Evolutionary conservation across 2,329 filamentous ascomycete genomes (phyloP).

Genomic region (Penicillium italicum): DNA sequence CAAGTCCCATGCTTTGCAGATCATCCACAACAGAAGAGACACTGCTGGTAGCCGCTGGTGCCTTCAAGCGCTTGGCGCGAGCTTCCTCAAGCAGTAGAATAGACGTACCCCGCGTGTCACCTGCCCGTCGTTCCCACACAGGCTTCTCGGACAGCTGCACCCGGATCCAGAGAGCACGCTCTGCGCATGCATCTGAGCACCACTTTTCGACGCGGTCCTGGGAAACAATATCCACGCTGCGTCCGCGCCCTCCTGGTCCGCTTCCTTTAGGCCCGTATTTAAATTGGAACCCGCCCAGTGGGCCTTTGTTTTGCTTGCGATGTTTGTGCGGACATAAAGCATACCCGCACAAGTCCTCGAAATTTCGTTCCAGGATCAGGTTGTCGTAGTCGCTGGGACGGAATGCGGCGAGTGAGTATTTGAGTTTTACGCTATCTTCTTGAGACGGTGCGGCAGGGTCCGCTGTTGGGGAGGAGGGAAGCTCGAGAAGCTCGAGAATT

Average conservation of each 20-base stretch:
- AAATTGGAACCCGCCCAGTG: slow-evolving; percentile 63
- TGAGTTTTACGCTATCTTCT: slow-evolving; percentile 63
- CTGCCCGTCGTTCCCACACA: slow-evolving; percentile 72
- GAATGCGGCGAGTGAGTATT: slow-evolving; percentile 65
- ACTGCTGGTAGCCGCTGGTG: slow-evolving; percentile 20
- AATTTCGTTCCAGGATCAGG: slow-evolving; percentile 83
- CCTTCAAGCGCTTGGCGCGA: slow-evolving; percentile 20
- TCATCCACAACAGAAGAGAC: slow-evolving; percentile 22
- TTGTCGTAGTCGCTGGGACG: slow-evolving; percentile 87
- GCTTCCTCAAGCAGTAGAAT: slow-evolving; percentile 67
- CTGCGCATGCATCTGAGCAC: slow-evolving; percentile 78
- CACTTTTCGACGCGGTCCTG: slow-evolving; percentile 74
- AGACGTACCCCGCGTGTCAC: slow-evolving; percentile 42
- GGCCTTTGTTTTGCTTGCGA: slow-evolving; percentile 51
- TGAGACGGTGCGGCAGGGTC: slow-evolving; percentile 53
- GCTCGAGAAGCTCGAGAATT: slow-evolving; percentile 67
- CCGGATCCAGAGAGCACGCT: slow-evolving; percentile 76
- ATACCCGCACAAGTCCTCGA: slow-evolving; percentile 79
- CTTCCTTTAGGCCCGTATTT: slow-evolving; percentile 54
- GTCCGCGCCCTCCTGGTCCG: slow-evolving; percentile 46
- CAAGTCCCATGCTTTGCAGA: slow-evolving; percentile 27
- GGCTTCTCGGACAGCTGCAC: slow-evolving; percentile 83
- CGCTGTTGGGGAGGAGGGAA: slow-evolving; percentile 52
- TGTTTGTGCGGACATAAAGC: slow-evolving; percentile 68
- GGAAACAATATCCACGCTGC: slow-evolving; percentile 62